phyloP scores from a whole-genome alignment of 2,329 filamentous ascomycete species.

The Fusarium neocosmosporiellum region DNA sequence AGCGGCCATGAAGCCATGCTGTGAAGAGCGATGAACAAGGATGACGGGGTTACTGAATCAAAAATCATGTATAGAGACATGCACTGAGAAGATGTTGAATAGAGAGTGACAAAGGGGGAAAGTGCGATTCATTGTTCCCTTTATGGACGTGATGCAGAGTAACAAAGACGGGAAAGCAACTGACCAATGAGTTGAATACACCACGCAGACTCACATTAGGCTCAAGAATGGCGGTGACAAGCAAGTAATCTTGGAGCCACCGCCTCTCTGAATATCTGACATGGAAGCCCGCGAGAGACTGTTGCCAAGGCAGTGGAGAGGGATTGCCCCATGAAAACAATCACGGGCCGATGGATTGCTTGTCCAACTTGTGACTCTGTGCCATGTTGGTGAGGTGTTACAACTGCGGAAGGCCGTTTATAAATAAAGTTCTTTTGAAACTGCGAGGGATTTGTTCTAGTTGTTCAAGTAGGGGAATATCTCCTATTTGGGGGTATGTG shows the following conservation, averaged over 20 bases:
- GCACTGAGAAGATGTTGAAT: not conserved
- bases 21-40: not conserved
- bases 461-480: not conserved
- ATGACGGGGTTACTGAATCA: not conserved
- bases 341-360: slow-evolving; percentile 1
- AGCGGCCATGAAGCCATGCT: not conserved
- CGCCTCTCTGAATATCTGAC: not conserved
- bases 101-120: not conserved
- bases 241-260: not conserved
- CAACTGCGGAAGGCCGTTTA: not conserved
- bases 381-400: not conserved
- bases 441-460: not conserved
- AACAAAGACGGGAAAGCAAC: not conserved
- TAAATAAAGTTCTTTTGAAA: not conserved
- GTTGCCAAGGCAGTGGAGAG: not conserved
- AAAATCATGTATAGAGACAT: not conserved
- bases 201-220: not conserved
- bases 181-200: not conserved
- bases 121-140: not conserved
- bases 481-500: not conserved
- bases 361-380: not conserved
- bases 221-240: not conserved
- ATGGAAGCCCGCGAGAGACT: not conserved
- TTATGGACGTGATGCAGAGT: not conserved
- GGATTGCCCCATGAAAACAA: not conserved